phyloP scores from a whole-genome alignment of 2,329 filamentous ascomycete genomes.

The Fusarium verrucosum region DNA sequence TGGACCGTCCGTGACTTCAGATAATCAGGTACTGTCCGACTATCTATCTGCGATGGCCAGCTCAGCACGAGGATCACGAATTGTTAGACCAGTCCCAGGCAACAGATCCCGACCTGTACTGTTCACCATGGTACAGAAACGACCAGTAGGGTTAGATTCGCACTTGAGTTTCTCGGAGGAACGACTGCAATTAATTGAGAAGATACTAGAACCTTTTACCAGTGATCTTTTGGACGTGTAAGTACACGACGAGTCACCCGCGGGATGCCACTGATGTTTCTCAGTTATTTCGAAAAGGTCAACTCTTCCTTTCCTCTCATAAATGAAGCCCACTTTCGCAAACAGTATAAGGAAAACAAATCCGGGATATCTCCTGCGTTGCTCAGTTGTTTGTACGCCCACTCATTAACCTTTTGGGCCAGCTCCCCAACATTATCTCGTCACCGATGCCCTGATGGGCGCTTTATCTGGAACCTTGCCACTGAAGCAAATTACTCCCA shows the following conservation, averaged over 20 bases:
- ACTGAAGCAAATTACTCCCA: constrained; percentile 68
- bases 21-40: constrained; percentile 68
- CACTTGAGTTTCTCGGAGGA: constrained; percentile 52
- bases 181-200: constrained; percentile 66
- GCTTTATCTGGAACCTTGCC: constrained; percentile 70
- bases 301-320: constrained; percentile 70
- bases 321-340: constrained; percentile 63
- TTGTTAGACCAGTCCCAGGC: constrained; percentile 46
- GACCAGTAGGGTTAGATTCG: constrained; percentile 55
- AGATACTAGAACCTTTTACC: constrained; percentile 64
- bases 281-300: constrained; percentile 50
- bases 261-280: constrained; percentile 4
- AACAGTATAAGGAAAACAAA: constrained; percentile 56
- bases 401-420: constrained; percentile 67
- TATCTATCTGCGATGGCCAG: constrained; percentile 57
- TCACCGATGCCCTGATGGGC: constrained; percentile 63
- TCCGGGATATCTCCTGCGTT: constrained; percentile 64
- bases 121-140: constrained; percentile 58
- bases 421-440: constrained; percentile 55
- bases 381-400: constrained; percentile 66
- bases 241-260: constrained; percentile 17
- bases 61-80: constrained; percentile 43
- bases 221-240: constrained; percentile 61
- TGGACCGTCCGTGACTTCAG: constrained; percentile 66
- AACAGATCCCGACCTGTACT: constrained; percentile 52